Evolutionary conservation across 129 eudicot genomes (phyloP).

Genomic region (Kitagawia praeruptora): DNA sequence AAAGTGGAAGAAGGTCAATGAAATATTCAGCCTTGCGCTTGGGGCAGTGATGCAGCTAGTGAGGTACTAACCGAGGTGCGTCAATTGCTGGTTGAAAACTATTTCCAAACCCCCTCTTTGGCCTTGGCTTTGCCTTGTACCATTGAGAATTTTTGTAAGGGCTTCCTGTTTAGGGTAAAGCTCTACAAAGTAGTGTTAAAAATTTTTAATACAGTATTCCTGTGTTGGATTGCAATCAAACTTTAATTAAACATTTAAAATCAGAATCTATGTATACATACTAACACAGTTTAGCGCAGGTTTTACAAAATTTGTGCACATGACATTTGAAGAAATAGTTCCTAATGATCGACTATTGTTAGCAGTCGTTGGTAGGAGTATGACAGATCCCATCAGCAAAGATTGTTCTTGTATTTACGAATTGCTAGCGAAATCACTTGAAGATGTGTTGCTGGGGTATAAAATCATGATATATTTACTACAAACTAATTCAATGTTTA

Average conservation of each 20-base stretch:
- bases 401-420: background rate
- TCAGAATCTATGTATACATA: too few species aligned
- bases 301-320: slow-evolving; percentile 17
- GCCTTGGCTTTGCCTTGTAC: background rate
- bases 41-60: slow-evolving; percentile 99
- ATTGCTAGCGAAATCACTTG: slow-evolving; percentile 9
- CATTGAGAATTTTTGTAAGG: background rate
- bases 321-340: slow-evolving; percentile 26
- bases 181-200: too few species aligned
- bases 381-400: too few species aligned
- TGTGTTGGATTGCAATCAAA: too few species aligned
- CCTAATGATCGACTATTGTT: slow-evolving; percentile 44
- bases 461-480: too few species aligned
- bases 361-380: too few species aligned
- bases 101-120: slow-evolving; percentile 47
- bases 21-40: slow-evolving; percentile 40
- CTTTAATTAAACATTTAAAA: too few species aligned
- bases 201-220: too few species aligned
- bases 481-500: too few species aligned
- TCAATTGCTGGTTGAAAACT: slow-evolving; percentile 99
- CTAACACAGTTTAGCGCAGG: too few species aligned
- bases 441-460: slow-evolving; percentile 24
- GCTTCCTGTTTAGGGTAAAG: background rate
- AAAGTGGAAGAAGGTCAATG: too few species aligned
- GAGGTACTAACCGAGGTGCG: slow-evolving; percentile 79